Evolutionary conservation across 768 basidiomycete species (phyloP), one percentile per base, ranked within the genome.

Genomic region (Mycena rebaudengoi): DNA sequence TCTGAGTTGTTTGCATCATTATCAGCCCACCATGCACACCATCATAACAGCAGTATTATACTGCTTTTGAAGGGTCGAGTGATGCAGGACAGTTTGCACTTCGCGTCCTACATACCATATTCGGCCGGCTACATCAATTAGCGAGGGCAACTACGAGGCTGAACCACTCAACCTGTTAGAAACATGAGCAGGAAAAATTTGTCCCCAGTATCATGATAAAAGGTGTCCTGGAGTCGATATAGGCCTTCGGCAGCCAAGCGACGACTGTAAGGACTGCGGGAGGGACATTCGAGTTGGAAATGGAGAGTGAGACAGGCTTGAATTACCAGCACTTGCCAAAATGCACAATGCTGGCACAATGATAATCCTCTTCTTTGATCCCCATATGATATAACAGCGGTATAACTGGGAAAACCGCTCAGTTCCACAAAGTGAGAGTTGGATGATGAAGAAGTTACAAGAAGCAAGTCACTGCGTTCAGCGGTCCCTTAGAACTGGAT

Each of bases 161-260:
- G 51, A 30, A 53, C 41, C 39, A 53, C 26, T 53, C 37, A 53
- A 53, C 51, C 51, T 53, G 51, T 53, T 53, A 53, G 37, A 53
- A 53, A 53, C 51, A 53, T 53, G 32, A 53, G 51, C 39, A 53
- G 51, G 28, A 53, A n/a, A n/a, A 39, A 53, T 53, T 53, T 39
- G 51, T 53, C 51, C 51, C 51, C 28, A 53, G 41, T 53, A 40
- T 28, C 51, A 53, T 53, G 39, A 53, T 53, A 30, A 53, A 53
- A 53, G 51, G 51, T 30, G 51, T 26, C 39, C 39, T 53, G 51
- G 51, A 26, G 32, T 53, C 51, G 51, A 53, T 53, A 25, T 39
- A 30, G 39, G 51, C 11, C 35, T 37, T 37, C 35, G 10, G 10
- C 51, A 53, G 51, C 28, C 51, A 53, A 25, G 41, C 51, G 32